These are phyloP conservation scores for Kurtzmaniella natalensis DNA, from an alignment of 1,139 yeast genomes.

Conservation along the genomic window DNA sequence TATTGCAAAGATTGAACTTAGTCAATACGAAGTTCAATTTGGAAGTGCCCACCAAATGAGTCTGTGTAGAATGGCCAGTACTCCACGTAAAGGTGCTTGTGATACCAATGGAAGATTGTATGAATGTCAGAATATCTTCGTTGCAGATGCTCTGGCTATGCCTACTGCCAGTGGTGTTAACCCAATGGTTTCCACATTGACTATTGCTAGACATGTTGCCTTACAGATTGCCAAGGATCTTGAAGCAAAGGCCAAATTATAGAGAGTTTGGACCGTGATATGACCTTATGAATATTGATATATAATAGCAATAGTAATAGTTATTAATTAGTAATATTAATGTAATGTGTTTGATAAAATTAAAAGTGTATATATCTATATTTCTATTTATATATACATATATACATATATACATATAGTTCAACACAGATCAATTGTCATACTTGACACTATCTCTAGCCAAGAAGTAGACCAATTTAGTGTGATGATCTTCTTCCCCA, in stretches of 20 bases:
- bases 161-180: slow-evolving; percentile 62
- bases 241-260: slow-evolving; percentile 26
- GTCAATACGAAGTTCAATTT: slow-evolving; percentile 26
- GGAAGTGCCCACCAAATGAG: slow-evolving; percentile 66
- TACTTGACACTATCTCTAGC: slow-evolving; percentile 42
- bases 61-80: slow-evolving; percentile 51
- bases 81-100: slow-evolving; percentile 46
- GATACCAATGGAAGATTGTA: slow-evolving; percentile 46
- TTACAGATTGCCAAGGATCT: slow-evolving; percentile 33
- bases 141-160: slow-evolving; percentile 55
- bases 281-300: too few relatives aligned
- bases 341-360: too few relatives aligned
- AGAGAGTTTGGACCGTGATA: too few relatives aligned
- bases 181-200: slow-evolving; percentile 46
- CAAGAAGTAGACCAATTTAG: slow-evolving; percentile 40
- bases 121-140: slow-evolving; percentile 50
- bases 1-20: slow-evolving; percentile 25
- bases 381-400: too few relatives aligned
- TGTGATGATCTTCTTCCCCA: slow-evolving; percentile 22
- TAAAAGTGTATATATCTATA: too few relatives aligned
- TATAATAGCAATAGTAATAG: too few relatives aligned
- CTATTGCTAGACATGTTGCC: slow-evolving; percentile 36
- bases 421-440: too few relatives aligned
- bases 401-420: too few relatives aligned
- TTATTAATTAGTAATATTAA: too few relatives aligned